Percentiles rank a stretch among this genome's conserved stretches.
These are phyloP conservation scores for Eurotiales sp. DNA, from an alignment of 2,329 filamentous ascomycete species.

Conservation along the genomic window DNA sequence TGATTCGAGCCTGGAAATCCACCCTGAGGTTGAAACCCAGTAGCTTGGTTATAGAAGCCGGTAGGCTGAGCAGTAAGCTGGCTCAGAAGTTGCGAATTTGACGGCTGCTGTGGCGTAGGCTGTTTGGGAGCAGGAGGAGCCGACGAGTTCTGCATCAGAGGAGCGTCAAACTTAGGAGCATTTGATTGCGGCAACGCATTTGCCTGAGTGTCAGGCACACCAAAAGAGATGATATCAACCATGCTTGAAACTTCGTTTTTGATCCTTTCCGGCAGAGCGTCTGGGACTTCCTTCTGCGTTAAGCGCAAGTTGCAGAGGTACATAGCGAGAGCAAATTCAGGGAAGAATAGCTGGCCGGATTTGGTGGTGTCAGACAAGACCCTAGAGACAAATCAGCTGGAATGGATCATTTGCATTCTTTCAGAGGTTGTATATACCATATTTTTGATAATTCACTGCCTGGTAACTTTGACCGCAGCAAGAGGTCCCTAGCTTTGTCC, in stretches of 20 bases:
- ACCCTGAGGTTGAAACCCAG: constrained; percentile 60
- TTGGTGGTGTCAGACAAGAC: constrained; percentile 92
- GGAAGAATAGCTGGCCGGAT: constrained; percentile 92
- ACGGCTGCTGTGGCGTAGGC: constrained; percentile 67
- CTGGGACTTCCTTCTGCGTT: constrained; percentile 77
- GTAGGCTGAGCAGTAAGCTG: constrained; percentile 54
- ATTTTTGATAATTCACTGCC: constrained; percentile 88
- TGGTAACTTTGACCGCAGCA: constrained; percentile 82
- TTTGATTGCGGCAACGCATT: constrained; percentile 55
- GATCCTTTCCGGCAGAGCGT: constrained; percentile 73
- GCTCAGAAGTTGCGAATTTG: constrained; percentile 60
- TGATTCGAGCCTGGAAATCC: constrained; percentile 42
- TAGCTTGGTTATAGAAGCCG: constrained; percentile 58
- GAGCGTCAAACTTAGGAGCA: constrained; percentile 65
- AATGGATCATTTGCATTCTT: background rate
- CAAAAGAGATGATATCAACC: constrained; percentile 99
- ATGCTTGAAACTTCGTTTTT: constrained; percentile 98
- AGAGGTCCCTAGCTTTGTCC: constrained; percentile 84
- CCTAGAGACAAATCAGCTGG: constrained; percentile 47
- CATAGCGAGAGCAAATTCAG: constrained; percentile 96
- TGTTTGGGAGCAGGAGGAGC: constrained; percentile 57
- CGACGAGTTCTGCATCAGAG: constrained; percentile 46
- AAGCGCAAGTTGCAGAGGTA: constrained; percentile 94
- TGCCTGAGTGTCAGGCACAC: constrained; percentile 67
- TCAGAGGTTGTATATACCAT: constrained; percentile 57